These are phyloP conservation scores for Mycena filopes DNA, from an alignment of 768 basidiomycete species.

Conservation along the genomic window DNA sequence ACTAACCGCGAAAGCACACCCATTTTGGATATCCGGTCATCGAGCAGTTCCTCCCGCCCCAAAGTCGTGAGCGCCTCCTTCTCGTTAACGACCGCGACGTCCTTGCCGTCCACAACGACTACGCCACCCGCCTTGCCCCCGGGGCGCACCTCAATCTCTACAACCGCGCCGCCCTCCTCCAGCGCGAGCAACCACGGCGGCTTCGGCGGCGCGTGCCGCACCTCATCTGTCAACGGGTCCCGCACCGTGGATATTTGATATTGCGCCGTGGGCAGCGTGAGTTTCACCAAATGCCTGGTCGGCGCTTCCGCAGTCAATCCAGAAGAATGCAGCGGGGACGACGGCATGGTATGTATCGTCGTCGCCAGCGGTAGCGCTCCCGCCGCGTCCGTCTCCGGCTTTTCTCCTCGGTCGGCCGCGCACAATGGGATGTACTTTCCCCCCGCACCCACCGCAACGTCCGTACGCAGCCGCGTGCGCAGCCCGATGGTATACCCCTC, in stretches of 20 bases:
- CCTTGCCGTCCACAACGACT: conserved; percentile 56
- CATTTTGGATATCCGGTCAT: conserved; percentile 75
- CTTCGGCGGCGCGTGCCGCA: conserved; percentile 64
- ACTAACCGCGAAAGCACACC: conserved; percentile 74
- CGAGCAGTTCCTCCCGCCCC: conserved; percentile 81
- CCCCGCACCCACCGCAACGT: conserved; percentile 39
- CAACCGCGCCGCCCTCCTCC: conserved; percentile 65
- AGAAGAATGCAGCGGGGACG: conserved; percentile 84
- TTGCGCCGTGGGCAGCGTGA: conserved; percentile 86
- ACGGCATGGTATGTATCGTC: conserved; percentile 79
- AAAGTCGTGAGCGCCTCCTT: conserved; percentile 79
- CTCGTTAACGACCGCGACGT: conserved; percentile 74
- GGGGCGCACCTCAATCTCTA: conserved; percentile 63
- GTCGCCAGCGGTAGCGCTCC: conserved; percentile 63
- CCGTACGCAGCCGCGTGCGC: conserved; percentile 54
- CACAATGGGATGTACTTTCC: conserved; percentile 47
- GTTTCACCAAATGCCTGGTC: conserved; percentile 79
- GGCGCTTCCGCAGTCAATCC: conserved; percentile 61
- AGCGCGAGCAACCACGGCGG: conserved; percentile 81
- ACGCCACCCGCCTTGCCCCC: conserved; percentile 46
- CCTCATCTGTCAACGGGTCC: conserved; percentile 85
- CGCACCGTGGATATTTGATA: conserved; percentile 79
- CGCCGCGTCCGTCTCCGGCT: conserved; percentile 19
- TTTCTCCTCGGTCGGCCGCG: conserved; percentile 17
- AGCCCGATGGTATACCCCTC: conserved; percentile 73